Conservation (phyloP, 768 basidiomycete species). For the Pseudohyphozyma bogoriensis region DNA sequence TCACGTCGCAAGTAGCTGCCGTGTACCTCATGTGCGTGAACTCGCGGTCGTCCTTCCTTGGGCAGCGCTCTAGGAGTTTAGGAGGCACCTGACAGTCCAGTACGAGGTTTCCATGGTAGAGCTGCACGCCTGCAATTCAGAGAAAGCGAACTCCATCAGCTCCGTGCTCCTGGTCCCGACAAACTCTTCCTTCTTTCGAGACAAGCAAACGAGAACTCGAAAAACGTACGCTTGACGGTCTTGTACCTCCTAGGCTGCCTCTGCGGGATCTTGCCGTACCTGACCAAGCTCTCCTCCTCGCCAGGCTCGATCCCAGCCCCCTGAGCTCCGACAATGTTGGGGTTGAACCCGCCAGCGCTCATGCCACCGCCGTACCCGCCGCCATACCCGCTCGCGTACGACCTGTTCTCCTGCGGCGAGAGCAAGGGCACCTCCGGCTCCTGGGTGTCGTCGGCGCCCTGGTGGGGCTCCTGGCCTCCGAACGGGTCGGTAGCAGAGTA, state of each 20-base stretch:
- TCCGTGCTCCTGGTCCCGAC: too few species aligned
- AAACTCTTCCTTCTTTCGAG: too few species aligned
- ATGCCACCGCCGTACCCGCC: neutral
- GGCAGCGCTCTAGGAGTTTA: conserved; percentile 78
- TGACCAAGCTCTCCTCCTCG: conserved; percentile 32
- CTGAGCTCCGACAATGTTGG: conserved; percentile 41
- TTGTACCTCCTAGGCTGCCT: conserved; percentile 80
- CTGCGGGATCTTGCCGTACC: conserved; percentile 85
- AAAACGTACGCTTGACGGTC: conserved; percentile 81
- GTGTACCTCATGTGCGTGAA: conserved; percentile 94
- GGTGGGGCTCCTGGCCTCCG: too few species aligned
- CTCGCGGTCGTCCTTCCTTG: conserved; percentile 67
- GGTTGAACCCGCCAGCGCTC: neutral
- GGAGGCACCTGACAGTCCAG: conserved; percentile 79
- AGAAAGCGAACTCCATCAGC: neutral
- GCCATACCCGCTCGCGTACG: neutral
- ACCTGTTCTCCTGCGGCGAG: neutral
- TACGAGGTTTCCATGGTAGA: conserved; percentile 79
- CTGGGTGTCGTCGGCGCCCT: neutral
- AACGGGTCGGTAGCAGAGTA: too few species aligned
- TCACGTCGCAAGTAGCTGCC: conserved; percentile 75
- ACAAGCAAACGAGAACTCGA: conserved; percentile 38
- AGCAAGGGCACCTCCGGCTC: neutral
- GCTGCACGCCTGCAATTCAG: conserved; percentile 35
- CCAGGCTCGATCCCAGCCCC: neutral